A percentile compares a stretch with the other conserved stretches of the same genome.
phyloP scores from a whole-genome alignment of 163 green algal genomes.

The Prototheca wickerhamii region DNA sequence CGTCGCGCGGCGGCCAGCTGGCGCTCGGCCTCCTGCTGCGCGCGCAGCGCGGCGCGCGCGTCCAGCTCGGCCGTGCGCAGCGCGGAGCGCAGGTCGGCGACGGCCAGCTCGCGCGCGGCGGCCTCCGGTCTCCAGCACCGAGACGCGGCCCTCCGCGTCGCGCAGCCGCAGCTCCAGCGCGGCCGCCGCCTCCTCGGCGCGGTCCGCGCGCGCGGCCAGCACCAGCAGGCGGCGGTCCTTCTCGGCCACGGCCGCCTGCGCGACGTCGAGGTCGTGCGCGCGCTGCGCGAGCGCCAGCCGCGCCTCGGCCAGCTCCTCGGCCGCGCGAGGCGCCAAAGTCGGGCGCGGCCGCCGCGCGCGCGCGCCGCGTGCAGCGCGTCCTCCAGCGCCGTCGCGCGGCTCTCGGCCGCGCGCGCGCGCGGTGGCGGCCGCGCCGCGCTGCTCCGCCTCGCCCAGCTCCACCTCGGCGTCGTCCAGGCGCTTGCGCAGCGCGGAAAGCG shows the following conservation, averaged over 20 bases:
- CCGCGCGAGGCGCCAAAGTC: not conserved
- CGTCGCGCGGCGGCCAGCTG: not conserved
- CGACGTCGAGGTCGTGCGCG: slow-evolving; percentile 2
- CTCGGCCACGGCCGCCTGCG: slow-evolving; percentile 12
- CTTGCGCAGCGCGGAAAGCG: not conserved
- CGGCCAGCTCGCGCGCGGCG: not conserved
- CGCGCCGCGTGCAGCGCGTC: not conserved
- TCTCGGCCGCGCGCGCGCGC: not conserved
- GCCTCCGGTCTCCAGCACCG: not conserved
- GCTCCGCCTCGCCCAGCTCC: not conserved
- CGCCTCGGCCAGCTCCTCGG: not conserved
- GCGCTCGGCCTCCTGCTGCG: not conserved
- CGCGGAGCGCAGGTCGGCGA: slow-evolving; percentile 8
- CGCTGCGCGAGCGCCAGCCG: slow-evolving; percentile 3
- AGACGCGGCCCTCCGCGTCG: slow-evolving; percentile 3
- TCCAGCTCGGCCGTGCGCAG: slow-evolving; percentile 11
- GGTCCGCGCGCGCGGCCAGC: not conserved
- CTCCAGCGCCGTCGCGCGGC: not conserved
- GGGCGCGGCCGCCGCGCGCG: not conserved
- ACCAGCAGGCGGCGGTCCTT: slow-evolving; percentile 9
- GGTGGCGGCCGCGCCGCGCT: not conserved
- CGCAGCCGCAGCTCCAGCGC: not conserved
- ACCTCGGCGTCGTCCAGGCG: not conserved
- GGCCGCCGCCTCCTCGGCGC: not conserved
- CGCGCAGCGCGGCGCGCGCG: not conserved